These are phyloP conservation scores for Populus hybrid DNA, from an alignment of 441 rosid species.

Conservation along the genomic window DNA sequence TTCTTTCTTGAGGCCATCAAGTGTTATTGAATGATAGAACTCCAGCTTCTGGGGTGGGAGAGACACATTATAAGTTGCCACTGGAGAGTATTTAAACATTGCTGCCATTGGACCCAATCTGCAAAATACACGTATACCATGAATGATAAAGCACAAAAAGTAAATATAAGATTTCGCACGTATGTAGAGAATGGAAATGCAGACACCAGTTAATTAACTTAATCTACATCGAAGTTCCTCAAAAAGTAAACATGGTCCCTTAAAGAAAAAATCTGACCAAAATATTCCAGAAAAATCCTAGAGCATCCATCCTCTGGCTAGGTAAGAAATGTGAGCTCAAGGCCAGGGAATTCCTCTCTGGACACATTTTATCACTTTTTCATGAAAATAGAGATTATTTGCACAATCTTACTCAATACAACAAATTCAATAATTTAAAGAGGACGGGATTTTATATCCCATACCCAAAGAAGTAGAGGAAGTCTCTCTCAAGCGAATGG, in stretches of 20 bases:
- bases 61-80: conserved; percentile 61
- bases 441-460: conserved; percentile 8
- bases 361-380: background rate
- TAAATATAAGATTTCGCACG: background rate
- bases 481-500: conserved; percentile 73
- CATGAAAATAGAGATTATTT: background rate
- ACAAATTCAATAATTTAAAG: background rate
- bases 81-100: conserved; percentile 79
- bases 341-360: background rate
- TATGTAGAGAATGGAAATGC: background rate
- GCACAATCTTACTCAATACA: background rate
- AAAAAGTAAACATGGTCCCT: background rate
- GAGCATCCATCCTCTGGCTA: background rate
- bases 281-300: background rate
- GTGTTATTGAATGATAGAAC: conserved; percentile 46
- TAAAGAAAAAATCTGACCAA: background rate
- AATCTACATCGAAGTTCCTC: background rate
- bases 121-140: conserved; percentile 27
- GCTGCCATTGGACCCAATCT: conserved; percentile 89
- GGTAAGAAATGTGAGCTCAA: background rate
- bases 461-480: conserved; percentile 94
- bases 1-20: conserved; percentile 60
- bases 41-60: conserved; percentile 75
- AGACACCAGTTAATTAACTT: background rate
- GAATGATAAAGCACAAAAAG: background rate